A percentile compares a stretch with the other conserved stretches of the same genome.
Evolutionary conservation across 805 yeast genomes (phyloP).

Genomic region (Tetrapisispora namnaoensis): DNA sequence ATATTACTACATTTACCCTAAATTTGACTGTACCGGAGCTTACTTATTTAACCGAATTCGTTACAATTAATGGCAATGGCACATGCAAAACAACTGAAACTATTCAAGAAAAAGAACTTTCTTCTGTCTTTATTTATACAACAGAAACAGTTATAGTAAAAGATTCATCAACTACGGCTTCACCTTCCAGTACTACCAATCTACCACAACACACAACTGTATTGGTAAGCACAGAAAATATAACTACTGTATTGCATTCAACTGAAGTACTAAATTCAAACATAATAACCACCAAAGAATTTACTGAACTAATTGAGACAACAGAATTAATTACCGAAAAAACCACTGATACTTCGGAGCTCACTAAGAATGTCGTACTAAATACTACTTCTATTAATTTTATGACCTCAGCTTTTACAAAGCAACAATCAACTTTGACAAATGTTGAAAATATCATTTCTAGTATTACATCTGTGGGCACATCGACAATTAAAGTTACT

Average conservation of each 20-base stretch:
- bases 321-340: background rate
- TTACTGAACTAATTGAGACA: too few relatives aligned
- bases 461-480: background rate
- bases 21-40: background rate
- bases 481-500: background rate
- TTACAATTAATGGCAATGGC: background rate
- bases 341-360: background rate
- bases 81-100: background rate
- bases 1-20: background rate
- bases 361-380: background rate
- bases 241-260: too few relatives aligned
- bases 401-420: background rate
- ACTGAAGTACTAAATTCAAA: too few relatives aligned
- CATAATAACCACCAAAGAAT: too few relatives aligned
- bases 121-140: background rate
- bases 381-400: background rate
- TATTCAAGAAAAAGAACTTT: background rate
- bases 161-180: too few relatives aligned
- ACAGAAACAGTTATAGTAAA: background rate
- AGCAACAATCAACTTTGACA: background rate
- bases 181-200: too few relatives aligned
- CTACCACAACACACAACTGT: too few relatives aligned
- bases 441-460: background rate
- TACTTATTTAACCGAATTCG: background rate
- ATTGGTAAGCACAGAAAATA: too few relatives aligned